phyloP scores from a whole-genome alignment of 2,329 filamentous ascomycete species.

The Ophiostoma populinum region DNA sequence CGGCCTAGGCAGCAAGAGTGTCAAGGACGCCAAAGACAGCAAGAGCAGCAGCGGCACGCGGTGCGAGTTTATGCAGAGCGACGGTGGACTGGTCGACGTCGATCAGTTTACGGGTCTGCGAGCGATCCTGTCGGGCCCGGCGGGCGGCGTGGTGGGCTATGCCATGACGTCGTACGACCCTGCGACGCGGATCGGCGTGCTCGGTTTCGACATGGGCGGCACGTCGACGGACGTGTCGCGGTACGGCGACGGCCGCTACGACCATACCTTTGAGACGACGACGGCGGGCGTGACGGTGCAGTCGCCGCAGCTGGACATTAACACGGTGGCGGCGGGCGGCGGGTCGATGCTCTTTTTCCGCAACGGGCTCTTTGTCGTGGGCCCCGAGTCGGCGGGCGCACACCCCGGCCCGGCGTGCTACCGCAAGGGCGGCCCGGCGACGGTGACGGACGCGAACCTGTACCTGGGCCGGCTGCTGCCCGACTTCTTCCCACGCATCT shows the following conservation, averaged over 20 bases:
- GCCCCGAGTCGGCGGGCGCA: conserved; percentile 74
- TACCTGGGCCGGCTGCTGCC: conserved; percentile 71
- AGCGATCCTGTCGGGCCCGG: conserved; percentile 76
- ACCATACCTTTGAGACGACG: conserved; percentile 76
- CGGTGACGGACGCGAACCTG: conserved; percentile 86
- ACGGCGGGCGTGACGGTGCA: conserved; percentile 79
- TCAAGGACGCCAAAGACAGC: conserved; percentile 29
- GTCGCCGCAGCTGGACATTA: conserved; percentile 83
- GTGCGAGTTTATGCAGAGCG: conserved; percentile 92
- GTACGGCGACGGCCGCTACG: conserved; percentile 71
- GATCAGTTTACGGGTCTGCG: conserved; percentile 69
- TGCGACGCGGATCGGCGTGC: conserved; percentile 66
- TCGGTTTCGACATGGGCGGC: conserved; percentile 92
- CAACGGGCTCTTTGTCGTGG: conserved; percentile 80
- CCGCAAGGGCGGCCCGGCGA: conserved; percentile 71
- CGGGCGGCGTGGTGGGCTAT: conserved; percentile 87
- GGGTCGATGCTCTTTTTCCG: conserved; percentile 73
- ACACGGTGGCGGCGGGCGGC: conserved; percentile 83
- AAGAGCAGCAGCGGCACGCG: conserved; percentile 41
- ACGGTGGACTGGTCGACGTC: conserved; percentile 57
- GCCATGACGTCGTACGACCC: conserved; percentile 81
- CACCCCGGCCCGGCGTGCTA: conserved; percentile 87
- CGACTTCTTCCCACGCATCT: conserved; percentile 90
- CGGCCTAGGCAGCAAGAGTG: conserved; percentile 58
- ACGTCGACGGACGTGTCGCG: conserved; percentile 84